These are phyloP conservation scores for Fistulinella prunicolor DNA, from an alignment of 768 basidiomycete genomes.

Conservation along the genomic window DNA sequence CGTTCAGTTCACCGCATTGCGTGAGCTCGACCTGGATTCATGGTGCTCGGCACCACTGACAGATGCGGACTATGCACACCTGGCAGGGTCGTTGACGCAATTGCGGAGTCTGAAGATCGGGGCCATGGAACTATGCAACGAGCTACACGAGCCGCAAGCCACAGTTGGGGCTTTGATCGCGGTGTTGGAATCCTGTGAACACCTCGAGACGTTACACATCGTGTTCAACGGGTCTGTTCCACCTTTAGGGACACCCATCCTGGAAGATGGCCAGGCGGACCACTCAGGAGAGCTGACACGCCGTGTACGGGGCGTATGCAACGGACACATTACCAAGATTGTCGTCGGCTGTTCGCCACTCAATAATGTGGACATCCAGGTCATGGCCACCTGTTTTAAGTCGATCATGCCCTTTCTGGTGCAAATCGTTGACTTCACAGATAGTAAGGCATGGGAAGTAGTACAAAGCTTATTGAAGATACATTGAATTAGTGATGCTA, in stretches of 20 bases:
- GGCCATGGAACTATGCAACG: conserved; percentile 4
- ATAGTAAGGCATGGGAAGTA: conserved; percentile 3
- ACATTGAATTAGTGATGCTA: too few relatives aligned
- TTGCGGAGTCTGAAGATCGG: conserved; percentile 17
- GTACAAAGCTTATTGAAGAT: too few relatives aligned
- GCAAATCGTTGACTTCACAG: conserved; percentile 3
- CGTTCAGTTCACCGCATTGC: conserved; percentile 11
- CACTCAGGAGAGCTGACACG: too few relatives aligned
- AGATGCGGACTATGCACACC: conserved; percentile 8
- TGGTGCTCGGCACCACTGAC: conserved; percentile 8
- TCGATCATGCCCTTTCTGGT: conserved; percentile 13
- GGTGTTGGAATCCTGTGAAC: conserved; percentile 11
- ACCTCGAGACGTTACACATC: conserved; percentile 15
- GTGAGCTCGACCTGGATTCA: conserved; percentile 16
- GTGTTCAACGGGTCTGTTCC: conserved; percentile 16
- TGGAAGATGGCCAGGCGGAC: not conserved
- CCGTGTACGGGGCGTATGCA: conserved; percentile 7
- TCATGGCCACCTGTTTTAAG: conserved; percentile 11
- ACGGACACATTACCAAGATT: conserved; percentile 11
- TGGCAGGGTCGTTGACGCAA: conserved; percentile 10
- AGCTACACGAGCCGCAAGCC: conserved; percentile 5
- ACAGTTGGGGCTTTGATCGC: conserved; percentile 11
- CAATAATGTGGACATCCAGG: not conserved
- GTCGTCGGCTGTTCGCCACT: conserved; percentile 19
- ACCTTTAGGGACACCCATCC: not conserved